phyloP scores from a whole-genome alignment of 768 basidiomycete genomes.

The Agaricus subrufescens region DNA sequence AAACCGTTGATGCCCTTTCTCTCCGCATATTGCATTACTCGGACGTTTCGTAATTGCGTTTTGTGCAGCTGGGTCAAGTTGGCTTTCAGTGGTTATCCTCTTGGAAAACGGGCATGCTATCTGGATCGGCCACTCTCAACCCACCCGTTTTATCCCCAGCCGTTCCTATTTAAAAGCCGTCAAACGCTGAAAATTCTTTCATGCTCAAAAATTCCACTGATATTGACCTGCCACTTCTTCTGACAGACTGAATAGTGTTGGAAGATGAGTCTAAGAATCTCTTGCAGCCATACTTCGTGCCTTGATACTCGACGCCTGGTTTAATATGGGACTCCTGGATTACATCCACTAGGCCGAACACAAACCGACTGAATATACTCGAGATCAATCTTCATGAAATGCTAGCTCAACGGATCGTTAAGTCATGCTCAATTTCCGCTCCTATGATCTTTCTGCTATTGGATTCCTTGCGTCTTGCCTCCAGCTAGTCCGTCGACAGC shows the following conservation, averaged over 20 bases:
- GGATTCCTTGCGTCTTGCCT: too few relatives aligned
- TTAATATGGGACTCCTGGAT: constrained; percentile 8
- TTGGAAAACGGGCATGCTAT: not conserved
- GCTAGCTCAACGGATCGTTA: not conserved
- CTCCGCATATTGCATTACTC: not conserved
- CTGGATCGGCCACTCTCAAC: not conserved
- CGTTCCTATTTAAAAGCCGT: not conserved
- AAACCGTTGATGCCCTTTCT: not conserved
- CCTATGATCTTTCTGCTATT: not conserved
- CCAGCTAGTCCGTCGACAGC: too few relatives aligned
- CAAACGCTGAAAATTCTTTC: not conserved
- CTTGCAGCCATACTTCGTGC: not conserved
- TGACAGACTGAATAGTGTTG: not conserved
- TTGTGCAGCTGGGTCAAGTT: not conserved
- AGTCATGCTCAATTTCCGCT: not conserved
- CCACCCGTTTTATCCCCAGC: not conserved
- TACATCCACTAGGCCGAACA: constrained; percentile 1
- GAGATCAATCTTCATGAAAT: not conserved
- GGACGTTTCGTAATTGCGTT: not conserved
- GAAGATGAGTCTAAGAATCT: constrained; percentile 1
- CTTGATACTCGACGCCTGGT: constrained; percentile 1
- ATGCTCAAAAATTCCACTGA: not conserved
- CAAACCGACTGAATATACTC: not conserved
- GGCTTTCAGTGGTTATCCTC: not conserved
- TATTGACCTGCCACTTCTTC: not conserved